Conservation (phyloP, 805 yeast genomes). For the Sungouiozyma ichnusensis region DNA sequence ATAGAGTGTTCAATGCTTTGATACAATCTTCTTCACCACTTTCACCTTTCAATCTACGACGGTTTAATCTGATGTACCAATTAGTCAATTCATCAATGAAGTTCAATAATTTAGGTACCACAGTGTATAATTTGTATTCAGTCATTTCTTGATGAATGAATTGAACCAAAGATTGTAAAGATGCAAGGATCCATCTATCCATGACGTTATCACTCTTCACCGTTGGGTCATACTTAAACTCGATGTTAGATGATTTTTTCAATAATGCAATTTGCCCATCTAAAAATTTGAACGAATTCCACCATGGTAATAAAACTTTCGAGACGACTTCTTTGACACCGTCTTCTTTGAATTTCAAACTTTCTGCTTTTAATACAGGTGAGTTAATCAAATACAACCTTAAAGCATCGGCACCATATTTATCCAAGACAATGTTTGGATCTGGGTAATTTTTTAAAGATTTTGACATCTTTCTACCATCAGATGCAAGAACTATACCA, state of each 20-base stretch:
- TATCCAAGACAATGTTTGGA: slow-evolving; percentile 69
- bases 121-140: slow-evolving; percentile 85
- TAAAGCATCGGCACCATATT: slow-evolving; percentile 96
- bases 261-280: slow-evolving; percentile 85
- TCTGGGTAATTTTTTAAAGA: slow-evolving; percentile 97
- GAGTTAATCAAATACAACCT: slow-evolving; percentile 94
- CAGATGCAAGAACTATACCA: slow-evolving; percentile 94
- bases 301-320: slow-evolving; percentile 95
- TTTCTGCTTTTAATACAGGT: slow-evolving; percentile 93
- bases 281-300: slow-evolving; percentile 93
- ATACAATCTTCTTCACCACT: slow-evolving; percentile 75
- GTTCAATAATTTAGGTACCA: slow-evolving; percentile 81
- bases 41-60: slow-evolving; percentile 95
- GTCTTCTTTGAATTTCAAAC: slow-evolving; percentile 93
- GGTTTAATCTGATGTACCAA: slow-evolving; percentile 97
- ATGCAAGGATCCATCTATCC: slow-evolving; percentile 96
- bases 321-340: slow-evolving; percentile 98
- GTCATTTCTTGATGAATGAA: slow-evolving; percentile 85
- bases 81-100: slow-evolving; percentile 92
- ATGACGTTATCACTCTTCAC: slow-evolving; percentile 73
- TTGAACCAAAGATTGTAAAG: slow-evolving; percentile 83
- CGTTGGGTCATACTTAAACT: slow-evolving; percentile 60
- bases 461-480: slow-evolving; percentile 99
- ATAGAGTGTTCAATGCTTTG: slow-evolving; percentile 80
- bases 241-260: slow-evolving; percentile 61